Evolutionary conservation across 371 early-diverging fungal species (phyloP).

Genomic region (Batkoa obscura): DNA sequence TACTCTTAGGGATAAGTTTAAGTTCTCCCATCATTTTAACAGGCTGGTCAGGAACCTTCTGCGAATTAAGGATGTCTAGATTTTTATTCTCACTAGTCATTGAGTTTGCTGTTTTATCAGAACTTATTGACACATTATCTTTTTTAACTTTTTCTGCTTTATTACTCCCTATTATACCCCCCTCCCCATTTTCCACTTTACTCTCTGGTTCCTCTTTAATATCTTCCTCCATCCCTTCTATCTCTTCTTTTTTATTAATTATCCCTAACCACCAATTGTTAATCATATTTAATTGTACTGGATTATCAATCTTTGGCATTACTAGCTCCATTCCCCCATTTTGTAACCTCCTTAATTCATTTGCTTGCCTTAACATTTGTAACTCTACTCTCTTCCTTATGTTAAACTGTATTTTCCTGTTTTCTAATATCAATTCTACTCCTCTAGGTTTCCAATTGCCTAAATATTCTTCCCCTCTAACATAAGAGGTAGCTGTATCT

Average conservation of each 20-base stretch:
- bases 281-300: no score
- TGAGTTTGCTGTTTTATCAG: neutral
- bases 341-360: neutral
- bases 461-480: constrained; percentile 69
- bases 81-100: neutral
- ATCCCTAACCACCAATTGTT: no score
- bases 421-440: constrained; percentile 44
- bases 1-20: constrained; percentile 29
- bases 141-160: no score
- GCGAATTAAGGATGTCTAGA: no score
- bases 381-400: constrained; percentile 24
- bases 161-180: no score
- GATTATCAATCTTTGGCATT: no score
- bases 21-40: constrained; percentile 31
- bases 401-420: constrained; percentile 18
- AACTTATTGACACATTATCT: neutral
- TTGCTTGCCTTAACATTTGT: constrained; percentile 17
- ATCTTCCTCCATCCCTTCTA: no score
- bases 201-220: no score
- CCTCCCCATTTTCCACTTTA: no score
- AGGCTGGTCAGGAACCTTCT: no score
- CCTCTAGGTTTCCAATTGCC: constrained; percentile 57
- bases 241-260: no score
- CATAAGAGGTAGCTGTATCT: constrained; percentile 52
- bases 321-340: no score